Percentiles rank a stretch among this genome's conserved stretches.
Evolutionary conservation across 2,329 filamentous ascomycete genomes (phyloP).

Genomic region (Neurospora sp.): DNA sequence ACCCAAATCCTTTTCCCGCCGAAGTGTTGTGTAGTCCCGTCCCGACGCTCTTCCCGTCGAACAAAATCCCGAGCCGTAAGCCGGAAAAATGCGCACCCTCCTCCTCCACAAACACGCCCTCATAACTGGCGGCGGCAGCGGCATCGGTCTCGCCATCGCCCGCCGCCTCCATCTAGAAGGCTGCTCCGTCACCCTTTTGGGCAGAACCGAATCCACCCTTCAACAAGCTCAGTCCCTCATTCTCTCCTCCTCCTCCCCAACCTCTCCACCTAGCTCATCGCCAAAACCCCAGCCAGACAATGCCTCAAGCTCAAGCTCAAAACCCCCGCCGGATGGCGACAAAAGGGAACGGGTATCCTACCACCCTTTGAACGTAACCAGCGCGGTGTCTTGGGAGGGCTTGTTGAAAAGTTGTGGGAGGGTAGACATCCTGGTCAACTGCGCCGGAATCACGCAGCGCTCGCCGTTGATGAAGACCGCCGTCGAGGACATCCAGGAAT

Average conservation of each 20-base stretch:
- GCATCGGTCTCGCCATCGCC: conserved; percentile 67
- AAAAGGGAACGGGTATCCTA: not conserved
- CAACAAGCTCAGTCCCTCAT: not conserved
- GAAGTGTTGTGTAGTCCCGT: too few species aligned
- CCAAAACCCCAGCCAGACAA: too few species aligned
- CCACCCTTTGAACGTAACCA: not conserved
- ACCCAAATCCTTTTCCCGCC: too few species aligned
- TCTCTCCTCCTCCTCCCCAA: too few species aligned
- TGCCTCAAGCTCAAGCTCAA: too few species aligned
- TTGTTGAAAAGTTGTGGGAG: not conserved
- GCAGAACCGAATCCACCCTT: not conserved
- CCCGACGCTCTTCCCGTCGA: too few species aligned
- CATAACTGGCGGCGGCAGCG: conserved; percentile 71
- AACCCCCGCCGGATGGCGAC: too few species aligned
- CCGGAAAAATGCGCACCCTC: not conserved
- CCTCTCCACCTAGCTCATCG: too few species aligned
- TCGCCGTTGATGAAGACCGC: conserved; percentile 50
- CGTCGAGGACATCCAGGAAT: conserved; percentile 38
- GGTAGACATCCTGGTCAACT: conserved; percentile 65
- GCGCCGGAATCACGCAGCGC: conserved; percentile 63
- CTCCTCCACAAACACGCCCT: conserved; percentile 37
- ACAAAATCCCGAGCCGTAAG: too few species aligned
- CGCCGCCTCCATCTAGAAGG: not conserved
- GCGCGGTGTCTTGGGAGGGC: not conserved
- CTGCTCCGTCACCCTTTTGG: not conserved